phyloP scores from a whole-genome alignment of 495 filamentous ascomycete genomes.

The Endocarpon pusillum region DNA sequence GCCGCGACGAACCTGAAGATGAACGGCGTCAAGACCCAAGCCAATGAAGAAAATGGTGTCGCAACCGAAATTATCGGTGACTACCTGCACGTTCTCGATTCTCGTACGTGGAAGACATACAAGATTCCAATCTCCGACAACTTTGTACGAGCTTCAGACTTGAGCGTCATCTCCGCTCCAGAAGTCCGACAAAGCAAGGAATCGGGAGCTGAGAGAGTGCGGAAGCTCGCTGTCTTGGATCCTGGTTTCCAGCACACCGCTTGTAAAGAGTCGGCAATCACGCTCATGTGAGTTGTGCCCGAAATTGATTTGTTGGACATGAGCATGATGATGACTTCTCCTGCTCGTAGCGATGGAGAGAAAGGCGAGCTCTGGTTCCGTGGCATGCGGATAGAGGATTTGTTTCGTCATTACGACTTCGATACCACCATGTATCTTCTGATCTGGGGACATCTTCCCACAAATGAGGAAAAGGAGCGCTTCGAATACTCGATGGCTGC shows the following conservation, averaged over 20 bases:
- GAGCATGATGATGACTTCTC: not conserved
- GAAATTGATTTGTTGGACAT: not conserved
- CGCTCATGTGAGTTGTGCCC: slow-evolving; percentile 16
- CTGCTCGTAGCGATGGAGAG: slow-evolving; percentile 14
- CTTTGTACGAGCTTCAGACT: slow-evolving; percentile 19
- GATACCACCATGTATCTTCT: slow-evolving; percentile 27
- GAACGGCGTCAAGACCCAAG: not conserved
- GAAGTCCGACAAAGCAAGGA: no score
- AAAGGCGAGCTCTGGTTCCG: slow-evolving; percentile 25
- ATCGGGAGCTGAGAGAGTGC: no score
- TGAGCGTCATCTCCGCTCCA: slow-evolving; percentile 19
- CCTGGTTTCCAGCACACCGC: slow-evolving; percentile 27
- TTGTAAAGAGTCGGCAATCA: slow-evolving; percentile 22
- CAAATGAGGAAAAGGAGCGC: slow-evolving; percentile 17
- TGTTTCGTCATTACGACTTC: slow-evolving; percentile 22
- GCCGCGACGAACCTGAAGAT: not conserved
- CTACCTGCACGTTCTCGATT: slow-evolving; percentile 21
- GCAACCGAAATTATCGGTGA: slow-evolving; percentile 4
- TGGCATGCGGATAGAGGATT: slow-evolving; percentile 24
- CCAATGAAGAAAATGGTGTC: not conserved
- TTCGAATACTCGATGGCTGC: slow-evolving; percentile 17
- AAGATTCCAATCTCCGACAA: slow-evolving; percentile 24
- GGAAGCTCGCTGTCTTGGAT: no score
- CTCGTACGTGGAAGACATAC: slow-evolving; percentile 24
- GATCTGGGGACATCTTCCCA: slow-evolving; percentile 28